These are phyloP conservation scores for Trichoderma asperellum DNA, from an alignment of 2,329 filamentous ascomycete species.

Conservation along the genomic window DNA sequence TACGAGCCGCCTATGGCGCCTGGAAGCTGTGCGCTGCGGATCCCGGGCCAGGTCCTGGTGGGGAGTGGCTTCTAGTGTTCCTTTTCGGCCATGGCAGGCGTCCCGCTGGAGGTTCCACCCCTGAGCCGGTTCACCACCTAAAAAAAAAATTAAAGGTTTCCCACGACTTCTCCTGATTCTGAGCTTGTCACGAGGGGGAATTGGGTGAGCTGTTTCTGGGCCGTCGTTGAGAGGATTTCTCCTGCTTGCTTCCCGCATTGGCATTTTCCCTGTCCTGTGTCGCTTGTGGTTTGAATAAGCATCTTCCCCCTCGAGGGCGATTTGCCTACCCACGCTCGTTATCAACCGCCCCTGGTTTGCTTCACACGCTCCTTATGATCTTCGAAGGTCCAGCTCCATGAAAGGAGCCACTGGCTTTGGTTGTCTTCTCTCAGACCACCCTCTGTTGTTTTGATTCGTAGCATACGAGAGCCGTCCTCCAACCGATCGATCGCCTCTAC, in stretches of 20 bases:
- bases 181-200: conserved; percentile 26
- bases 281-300: conserved; percentile 9
- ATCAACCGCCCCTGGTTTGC: conserved; percentile 39
- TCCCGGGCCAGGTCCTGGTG: conserved; percentile 12
- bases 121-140: conserved; percentile 33
- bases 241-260: conserved; percentile 16
- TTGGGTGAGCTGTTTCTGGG: conserved; percentile 18
- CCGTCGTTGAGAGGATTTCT: conserved; percentile 11
- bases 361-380: conserved; percentile 36
- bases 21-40: conserved; percentile 8
- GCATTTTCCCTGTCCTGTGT: background rate
- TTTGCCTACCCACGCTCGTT: conserved; percentile 40
- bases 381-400: conserved; percentile 30
- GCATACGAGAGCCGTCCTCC: conserved; percentile 17
- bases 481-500: conserved; percentile 18
- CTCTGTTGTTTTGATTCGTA: conserved; percentile 22
- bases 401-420: conserved; percentile 29
- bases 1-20: conserved; percentile 24
- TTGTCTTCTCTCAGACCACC: conserved; percentile 10
- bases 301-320: conserved; percentile 34
- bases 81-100: conserved; percentile 21
- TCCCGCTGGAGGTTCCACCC: conserved; percentile 34
- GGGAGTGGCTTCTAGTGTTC: conserved; percentile 14
- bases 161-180: conserved; percentile 30
- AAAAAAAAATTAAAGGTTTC: conserved; percentile 34